Evolutionary conservation across 2,329 filamentous ascomycete species (phyloP).

Genomic region (Cladophialophora yegresii): DNA sequence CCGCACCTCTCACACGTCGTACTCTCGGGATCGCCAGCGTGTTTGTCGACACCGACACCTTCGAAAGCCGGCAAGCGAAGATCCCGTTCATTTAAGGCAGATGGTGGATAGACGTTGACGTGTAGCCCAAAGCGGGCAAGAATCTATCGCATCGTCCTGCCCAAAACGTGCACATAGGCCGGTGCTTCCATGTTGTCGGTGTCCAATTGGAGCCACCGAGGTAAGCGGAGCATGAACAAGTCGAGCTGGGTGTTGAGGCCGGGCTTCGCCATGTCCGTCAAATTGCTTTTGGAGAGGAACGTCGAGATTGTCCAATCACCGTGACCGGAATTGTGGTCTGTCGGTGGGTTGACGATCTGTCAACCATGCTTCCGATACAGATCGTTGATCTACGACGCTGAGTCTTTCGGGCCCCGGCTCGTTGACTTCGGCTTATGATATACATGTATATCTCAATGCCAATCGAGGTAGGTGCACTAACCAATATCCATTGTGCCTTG

Average conservation of each 20-base stretch:
- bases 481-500: background rate
- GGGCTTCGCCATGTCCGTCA: conserved; percentile 3
- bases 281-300: background rate
- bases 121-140: background rate
- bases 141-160: conserved; percentile 6
- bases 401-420: conserved; percentile 1
- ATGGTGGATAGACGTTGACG: background rate
- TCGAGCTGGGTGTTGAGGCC: conserved; percentile 4
- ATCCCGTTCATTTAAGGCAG: conserved; percentile 3
- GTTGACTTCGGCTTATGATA: background rate
- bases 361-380: conserved; percentile 4
- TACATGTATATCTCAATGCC: conserved; percentile 8
- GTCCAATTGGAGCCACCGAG: background rate
- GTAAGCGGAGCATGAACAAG: background rate
- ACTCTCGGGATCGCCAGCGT: background rate
- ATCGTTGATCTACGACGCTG: conserved; percentile 3
- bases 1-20: background rate
- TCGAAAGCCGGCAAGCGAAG: background rate
- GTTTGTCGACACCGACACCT: background rate
- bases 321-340: background rate
- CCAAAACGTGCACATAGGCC: conserved; percentile 7
- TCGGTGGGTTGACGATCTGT: conserved; percentile 1
- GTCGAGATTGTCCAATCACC: background rate
- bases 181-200: background rate
- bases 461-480: background rate